Evolutionary conservation across 352 stramenopile species (phyloP), one percentile per base, ranked within the genome.

Genomic region (Phytophthora litchii): DNA sequence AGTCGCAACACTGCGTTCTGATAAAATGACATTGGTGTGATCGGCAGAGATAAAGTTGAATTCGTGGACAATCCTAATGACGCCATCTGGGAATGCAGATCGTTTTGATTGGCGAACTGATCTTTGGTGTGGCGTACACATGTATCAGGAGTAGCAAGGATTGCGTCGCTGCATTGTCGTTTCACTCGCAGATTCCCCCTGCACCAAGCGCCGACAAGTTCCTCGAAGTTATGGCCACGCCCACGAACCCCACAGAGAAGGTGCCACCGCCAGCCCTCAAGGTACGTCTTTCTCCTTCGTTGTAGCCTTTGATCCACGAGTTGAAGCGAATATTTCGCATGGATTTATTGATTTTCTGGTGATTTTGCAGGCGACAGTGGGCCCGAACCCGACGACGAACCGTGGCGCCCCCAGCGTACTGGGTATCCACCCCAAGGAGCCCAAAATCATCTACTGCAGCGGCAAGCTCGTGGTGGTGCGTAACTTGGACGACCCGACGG

Each of bases 391-490:
- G 23, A 72, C 79, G 36, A 92, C 86, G 29, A 88, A 75, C 29
- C 83, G 87, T 31, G 87, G 87, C 32, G 78, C 80, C 23, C 79
- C 82, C 29, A 87, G 61, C 32, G 77, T 93, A 16, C 55, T 96
- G 21, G 67, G 72, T 35, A 78, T 92, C 38, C 88, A 96, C 71
- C 88, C 88, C 16, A 94, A 88, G 64, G 84, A 95, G 62, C 78
- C 85, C 40, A 95, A 95, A 54, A 70, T 97, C 67, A 95, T 97
- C 67, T 97, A 97, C 75, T 92, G 84, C 69, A 92, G 76, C 55
- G 91, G 90, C 37, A 98, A 97, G 66, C 84, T 95, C 51, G 88
- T 98, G 31, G 70, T 98, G 5, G 84, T 97, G 50, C 85, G 91
- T 44, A 93, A 94, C 70, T 64, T 97, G 29, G 85, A 89, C 2